Percentiles rank a stretch among this genome's conserved stretches.
phyloP scores from a whole-genome alignment of 1,284 basidiomycete species.

The Lentinula novae-zelandiae region DNA sequence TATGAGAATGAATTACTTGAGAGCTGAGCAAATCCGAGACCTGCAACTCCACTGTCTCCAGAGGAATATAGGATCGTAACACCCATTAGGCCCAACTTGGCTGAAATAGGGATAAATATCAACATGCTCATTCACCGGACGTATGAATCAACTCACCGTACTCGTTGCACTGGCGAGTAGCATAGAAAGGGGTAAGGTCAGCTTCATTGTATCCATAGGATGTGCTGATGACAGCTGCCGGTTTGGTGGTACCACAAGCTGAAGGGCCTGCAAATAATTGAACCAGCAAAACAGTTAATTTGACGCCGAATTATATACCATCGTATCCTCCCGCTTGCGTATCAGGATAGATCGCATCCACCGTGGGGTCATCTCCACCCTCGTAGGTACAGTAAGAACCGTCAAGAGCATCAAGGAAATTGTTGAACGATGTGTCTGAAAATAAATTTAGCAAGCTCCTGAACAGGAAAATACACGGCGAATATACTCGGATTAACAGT shows the following conservation, averaged over 20 bases:
- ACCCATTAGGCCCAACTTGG: conserved; percentile 41
- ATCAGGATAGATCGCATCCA: conserved; percentile 41
- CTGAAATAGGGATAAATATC: conserved; percentile 26
- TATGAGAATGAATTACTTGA: conserved; percentile 17
- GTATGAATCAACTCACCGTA: conserved; percentile 27
- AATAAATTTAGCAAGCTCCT: background rate
- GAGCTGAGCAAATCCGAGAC: conserved; percentile 14
- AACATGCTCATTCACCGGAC: background rate
- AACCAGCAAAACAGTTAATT: conserved; percentile 14
- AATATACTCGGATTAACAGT: conserved; percentile 28
- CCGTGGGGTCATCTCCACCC: conserved; percentile 38
- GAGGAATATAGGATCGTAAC: conserved; percentile 37
- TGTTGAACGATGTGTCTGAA: conserved; percentile 38
- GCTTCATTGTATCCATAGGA: conserved; percentile 44
- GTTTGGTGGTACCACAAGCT: conserved; percentile 38
- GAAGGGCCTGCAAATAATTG: conserved; percentile 41
- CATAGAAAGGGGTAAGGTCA: conserved; percentile 39
- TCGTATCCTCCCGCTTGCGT: conserved; percentile 31
- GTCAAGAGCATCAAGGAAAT: conserved; percentile 43
- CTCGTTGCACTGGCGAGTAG: conserved; percentile 45
- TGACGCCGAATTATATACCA: conserved; percentile 13
- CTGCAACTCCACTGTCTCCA: conserved; percentile 37
- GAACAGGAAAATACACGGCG: background rate
- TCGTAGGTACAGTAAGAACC: conserved; percentile 37
- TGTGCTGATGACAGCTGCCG: conserved; percentile 4